These are phyloP conservation scores for Onygenales sp. DNA, from an alignment of 2,329 filamentous ascomycete species.

Conservation along the genomic window DNA sequence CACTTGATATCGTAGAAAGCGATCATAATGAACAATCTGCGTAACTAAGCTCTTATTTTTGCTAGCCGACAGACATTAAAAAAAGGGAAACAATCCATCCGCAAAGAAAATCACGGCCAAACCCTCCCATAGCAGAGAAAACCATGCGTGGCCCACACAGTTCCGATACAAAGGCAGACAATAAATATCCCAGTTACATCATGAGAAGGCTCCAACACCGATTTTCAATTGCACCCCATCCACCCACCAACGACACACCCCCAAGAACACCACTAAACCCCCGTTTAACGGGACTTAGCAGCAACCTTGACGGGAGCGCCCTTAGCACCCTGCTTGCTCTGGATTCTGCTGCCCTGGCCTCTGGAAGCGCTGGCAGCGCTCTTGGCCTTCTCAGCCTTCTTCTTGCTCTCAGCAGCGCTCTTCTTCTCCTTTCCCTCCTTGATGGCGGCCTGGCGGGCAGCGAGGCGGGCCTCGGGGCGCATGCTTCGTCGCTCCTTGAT, in stretches of 20 bases:
- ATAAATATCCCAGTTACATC: background rate
- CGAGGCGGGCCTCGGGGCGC: slow-evolving; percentile 90
- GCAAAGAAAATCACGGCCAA: background rate
- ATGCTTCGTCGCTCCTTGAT: slow-evolving; percentile 97
- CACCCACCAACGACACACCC: background rate
- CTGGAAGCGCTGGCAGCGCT: slow-evolving; percentile 61
- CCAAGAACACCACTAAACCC: background rate
- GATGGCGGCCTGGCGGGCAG: slow-evolving; percentile 81
- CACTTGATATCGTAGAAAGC: background rate
- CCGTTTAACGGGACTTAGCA: slow-evolving; percentile 70
- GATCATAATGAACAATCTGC: background rate
- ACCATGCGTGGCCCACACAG: background rate
- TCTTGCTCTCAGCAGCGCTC: slow-evolving; percentile 71
- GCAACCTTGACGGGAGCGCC: slow-evolving; percentile 77
- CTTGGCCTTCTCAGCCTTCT: slow-evolving; percentile 99
- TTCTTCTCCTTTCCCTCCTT: slow-evolving; percentile 99
- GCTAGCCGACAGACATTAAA: slow-evolving; percentile 1
- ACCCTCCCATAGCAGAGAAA: background rate
- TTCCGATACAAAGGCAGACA: background rate
- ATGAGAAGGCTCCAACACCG: background rate
- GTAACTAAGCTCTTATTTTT: background rate
- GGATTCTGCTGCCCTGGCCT: slow-evolving; percentile 69
- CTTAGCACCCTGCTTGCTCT: slow-evolving; percentile 96
- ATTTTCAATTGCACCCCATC: background rate
- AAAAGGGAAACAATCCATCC: background rate